Conservation (phyloP, 2,329 filamentous ascomycete genomes). For the Diaporthe sp. region DNA sequence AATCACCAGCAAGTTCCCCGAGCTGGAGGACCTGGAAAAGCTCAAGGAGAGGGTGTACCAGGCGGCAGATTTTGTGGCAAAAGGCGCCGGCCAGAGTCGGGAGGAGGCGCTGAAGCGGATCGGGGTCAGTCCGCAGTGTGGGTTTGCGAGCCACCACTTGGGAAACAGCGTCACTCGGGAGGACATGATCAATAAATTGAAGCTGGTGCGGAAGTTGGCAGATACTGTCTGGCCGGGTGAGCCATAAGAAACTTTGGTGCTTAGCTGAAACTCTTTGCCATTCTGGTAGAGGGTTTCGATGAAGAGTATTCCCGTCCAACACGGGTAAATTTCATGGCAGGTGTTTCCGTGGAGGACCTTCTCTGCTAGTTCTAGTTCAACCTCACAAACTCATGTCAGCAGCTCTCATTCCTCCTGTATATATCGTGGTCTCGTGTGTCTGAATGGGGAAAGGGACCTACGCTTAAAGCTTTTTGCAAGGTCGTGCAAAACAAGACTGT, state of each 20-base stretch:
- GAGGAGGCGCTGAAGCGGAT: slow-evolving; percentile 76
- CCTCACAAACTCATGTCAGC: neutral
- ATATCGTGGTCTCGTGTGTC: neutral
- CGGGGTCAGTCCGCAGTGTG: slow-evolving; percentile 78
- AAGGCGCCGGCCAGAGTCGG: slow-evolving; percentile 72
- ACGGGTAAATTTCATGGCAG: neutral
- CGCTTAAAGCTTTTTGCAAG: too few relatives aligned
- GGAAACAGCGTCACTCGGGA: slow-evolving; percentile 76
- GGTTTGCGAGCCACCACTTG: slow-evolving; percentile 78
- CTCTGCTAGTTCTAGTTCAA: neutral
- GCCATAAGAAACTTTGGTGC: slow-evolving; percentile 41
- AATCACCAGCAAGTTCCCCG: slow-evolving; percentile 72
- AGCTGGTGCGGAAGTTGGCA: slow-evolving; percentile 76
- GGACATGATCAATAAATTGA: slow-evolving; percentile 79
- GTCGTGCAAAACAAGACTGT: neutral
- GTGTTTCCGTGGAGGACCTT: neutral
- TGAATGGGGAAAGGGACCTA: neutral
- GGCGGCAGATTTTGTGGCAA: slow-evolving; percentile 76
- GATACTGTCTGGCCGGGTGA: slow-evolving; percentile 71
- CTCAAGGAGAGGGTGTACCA: slow-evolving; percentile 68
- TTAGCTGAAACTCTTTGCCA: too few relatives aligned
- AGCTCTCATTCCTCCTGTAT: neutral
- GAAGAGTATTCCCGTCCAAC: neutral
- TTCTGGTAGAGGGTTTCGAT: neutral
- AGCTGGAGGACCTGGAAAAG: slow-evolving; percentile 68